Base-by-base conservation (phyloP, 768 basidiomycete genomes). In the Amanita phalloides region DNA sequence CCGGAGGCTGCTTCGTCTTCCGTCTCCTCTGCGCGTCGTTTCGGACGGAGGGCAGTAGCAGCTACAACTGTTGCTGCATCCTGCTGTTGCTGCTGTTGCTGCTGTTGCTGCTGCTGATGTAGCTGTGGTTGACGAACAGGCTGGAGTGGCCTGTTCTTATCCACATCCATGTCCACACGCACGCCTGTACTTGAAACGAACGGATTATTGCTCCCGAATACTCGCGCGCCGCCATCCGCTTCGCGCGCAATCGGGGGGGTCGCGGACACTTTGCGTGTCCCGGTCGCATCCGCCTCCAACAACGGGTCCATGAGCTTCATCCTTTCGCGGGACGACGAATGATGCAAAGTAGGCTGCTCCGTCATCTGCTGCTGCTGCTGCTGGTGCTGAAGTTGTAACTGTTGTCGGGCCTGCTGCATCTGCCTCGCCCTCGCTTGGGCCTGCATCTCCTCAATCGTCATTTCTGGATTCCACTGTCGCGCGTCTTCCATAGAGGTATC, bases 191-290 rank as follows among this genome's bases (percentile, higher is more conserved):
- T n/a, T 14, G 13, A 8, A 38, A 26, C n/a, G 9, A 23, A 49
- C 26, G 14, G 21, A 13, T 30, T 20, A n/a, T 30, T 39, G 25
- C 36, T 26, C 10, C 33, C 33, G 32, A 37, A 23, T n/a, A 28
- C 10, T 14, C 6, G 30, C 17, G 21, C 41, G 28, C 25, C 49
- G 7, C 13, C 58, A 28, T 68, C 72, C 28, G 66, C 73, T 14
- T 79, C 79, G 13, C 85, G 82, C 9, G 81, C 86, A 20, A 94
- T 80, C 1, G 76, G 71, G 1, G 92, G 92, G 0, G 90, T 94
- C 53, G 78, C 81, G 8, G 81, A 84, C 50, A 92, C 70, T 57
- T 87, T 83, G 50, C 77, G 77, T 5, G 91, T 92, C 61, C 89
- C 33, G 11, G 33, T 33, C 10, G 3, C 92, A 1, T 70, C 77